Conservation (phyloP, 495 filamentous ascomycete genomes). For the Aspergillus incahuasiensis region DNA sequence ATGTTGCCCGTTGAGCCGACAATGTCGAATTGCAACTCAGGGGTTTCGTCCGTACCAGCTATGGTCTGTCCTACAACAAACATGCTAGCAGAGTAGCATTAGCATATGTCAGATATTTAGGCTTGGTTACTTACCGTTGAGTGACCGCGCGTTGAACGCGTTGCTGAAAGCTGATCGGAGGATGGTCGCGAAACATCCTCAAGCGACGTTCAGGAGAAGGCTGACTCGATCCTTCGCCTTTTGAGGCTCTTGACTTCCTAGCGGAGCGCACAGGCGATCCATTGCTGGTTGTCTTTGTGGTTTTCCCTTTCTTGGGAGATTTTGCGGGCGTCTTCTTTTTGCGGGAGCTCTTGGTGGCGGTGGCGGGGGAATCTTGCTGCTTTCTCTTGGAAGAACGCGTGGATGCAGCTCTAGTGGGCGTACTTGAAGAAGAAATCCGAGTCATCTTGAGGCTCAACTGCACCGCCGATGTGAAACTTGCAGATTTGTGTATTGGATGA, state of each 20-base stretch:
- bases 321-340: neutral
- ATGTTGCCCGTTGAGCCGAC: conserved; percentile 74
- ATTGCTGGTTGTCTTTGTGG: conserved; percentile 20
- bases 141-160: conserved; percentile 40
- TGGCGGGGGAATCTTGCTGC: neutral
- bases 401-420: neutral
- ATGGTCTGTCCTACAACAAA: conserved; percentile 51
- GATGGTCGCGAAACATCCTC: conserved; percentile 31
- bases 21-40: conserved; percentile 57
- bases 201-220: conserved; percentile 33
- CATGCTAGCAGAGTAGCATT: conserved; percentile 41
- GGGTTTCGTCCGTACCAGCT: conserved; percentile 32
- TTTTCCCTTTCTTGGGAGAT: neutral
- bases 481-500: neutral
- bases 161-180: conserved; percentile 38
- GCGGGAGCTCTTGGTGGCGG: neutral
- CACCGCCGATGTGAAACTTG: neutral
- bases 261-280: neutral
- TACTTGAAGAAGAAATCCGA: neutral
- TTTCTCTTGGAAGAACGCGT: conserved; percentile 17
- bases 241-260: conserved; percentile 23
- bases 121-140: conserved; percentile 29
- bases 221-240: conserved; percentile 9
- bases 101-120: neutral
- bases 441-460: neutral